These are phyloP conservation scores for Pinus taeda DNA, from an alignment of 75 land plant genomes.

Conservation along the genomic window DNA sequence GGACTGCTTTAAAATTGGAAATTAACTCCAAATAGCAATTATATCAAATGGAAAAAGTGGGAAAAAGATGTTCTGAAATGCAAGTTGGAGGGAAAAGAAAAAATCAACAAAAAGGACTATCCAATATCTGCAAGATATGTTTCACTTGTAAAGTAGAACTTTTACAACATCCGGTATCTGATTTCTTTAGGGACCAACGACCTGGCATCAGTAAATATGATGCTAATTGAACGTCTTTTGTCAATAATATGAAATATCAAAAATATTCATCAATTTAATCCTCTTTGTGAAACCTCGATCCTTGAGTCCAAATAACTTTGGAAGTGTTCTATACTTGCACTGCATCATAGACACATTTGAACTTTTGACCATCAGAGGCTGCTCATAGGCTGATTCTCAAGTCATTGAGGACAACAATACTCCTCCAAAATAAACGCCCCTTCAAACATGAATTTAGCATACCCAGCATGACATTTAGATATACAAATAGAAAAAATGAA, in stretches of 20 bases:
- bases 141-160: neutral
- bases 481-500: neutral
- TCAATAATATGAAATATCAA: neutral
- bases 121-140: neutral
- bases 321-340: neutral
- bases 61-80: neutral
- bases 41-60: neutral
- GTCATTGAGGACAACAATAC: no score
- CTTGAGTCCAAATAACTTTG: neutral
- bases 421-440: constrained; percentile 7
- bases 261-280: neutral
- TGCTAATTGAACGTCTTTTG: neutral
- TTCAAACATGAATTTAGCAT: neutral
- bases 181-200: neutral
- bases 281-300: neutral
- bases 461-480: neutral
- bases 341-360: neutral
- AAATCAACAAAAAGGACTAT: neutral
- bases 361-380: neutral
- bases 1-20: neutral
- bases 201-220: neutral
- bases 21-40: neutral
- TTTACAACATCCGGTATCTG: neutral
- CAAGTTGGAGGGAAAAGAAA: no score
- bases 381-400: neutral